Evolutionary conservation across 495 filamentous ascomycete genomes (phyloP), one percentile per base, ranked within the genome.

Genomic region (Neurospora sp.): DNA sequence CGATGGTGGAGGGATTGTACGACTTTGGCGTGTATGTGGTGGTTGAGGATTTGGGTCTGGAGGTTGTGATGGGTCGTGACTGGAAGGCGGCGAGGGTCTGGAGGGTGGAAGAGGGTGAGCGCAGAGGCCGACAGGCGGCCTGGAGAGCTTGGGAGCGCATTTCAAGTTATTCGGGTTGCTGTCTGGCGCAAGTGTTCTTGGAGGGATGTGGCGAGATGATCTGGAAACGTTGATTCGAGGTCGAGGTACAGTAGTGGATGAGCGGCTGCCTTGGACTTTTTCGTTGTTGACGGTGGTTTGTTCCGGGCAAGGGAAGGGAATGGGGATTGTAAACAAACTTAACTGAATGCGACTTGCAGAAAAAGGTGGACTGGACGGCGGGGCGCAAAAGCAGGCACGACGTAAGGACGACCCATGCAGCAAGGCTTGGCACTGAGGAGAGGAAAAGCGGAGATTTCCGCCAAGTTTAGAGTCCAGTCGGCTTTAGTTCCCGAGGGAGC

Each of bases 91-190:
- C 27, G 20, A 74, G 69, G 37, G 27, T 62, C 44, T 74, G 73
- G 27, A 74, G 18, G 39, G 27, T 74, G 18, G 72, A 59, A 23
- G 76, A 72, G n/a, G 76, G 44, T 20, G 42, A 20, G 73, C 74
- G 76, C 38, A 76, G 44, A 12, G 75, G 73, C 10, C 77, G 71
- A 39, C 72, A 74, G 31, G 74, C 75, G 10, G n/a, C 35, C 39
- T 77, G 79, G 70, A 79, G 74, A 72, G 76, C 75, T 42, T 48
- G 75, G 59, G 79, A 77, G 35, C 75, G 73, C 79, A 81, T 81
- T 40, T 77, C 27, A 12, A 10, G 59, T 11, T 14, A 40, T 41
- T 9, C 71, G 14, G 66, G 37, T 38, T 44, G 44, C 46, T 39
- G 70, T 23, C 23, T 18, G 31, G 39, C 39, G 62, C 69, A 69